phyloP scores from a whole-genome alignment of 2,329 filamentous ascomycete genomes.

The Aspergillus sp. region DNA sequence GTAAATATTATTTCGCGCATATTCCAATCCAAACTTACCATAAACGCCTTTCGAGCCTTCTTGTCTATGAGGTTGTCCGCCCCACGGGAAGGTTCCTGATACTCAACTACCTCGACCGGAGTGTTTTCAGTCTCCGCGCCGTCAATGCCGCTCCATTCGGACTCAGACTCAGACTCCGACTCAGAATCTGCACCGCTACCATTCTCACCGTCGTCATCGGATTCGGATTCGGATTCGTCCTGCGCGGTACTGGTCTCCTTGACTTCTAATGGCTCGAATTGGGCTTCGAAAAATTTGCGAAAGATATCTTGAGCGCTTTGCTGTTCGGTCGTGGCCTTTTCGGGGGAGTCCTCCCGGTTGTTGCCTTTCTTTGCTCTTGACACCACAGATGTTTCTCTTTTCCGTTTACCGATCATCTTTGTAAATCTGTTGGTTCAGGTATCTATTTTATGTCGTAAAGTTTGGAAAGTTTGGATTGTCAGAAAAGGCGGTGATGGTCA shows the following conservation, averaged over 20 bases:
- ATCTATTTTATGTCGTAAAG: neutral
- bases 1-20: neutral
- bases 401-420: slow-evolving; percentile 49
- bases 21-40: slow-evolving; percentile 52
- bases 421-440: slow-evolving; percentile 14
- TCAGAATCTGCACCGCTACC: slow-evolving; percentile 19
- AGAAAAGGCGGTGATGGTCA: neutral
- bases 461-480: neutral
- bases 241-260: slow-evolving; percentile 13
- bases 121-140: slow-evolving; percentile 45
- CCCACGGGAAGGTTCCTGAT: slow-evolving; percentile 50
- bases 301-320: slow-evolving; percentile 72
- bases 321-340: slow-evolving; percentile 31
- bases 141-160: slow-evolving; percentile 66
- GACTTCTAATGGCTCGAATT: slow-evolving; percentile 71
- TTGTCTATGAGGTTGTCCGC: slow-evolving; percentile 57
- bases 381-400: slow-evolving; percentile 41
- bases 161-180: slow-evolving; percentile 30
- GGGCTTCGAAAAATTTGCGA: slow-evolving; percentile 80
- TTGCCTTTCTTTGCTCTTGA: slow-evolving; percentile 23
- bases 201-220: slow-evolving; percentile 17
- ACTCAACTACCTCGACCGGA: slow-evolving; percentile 62
- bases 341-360: slow-evolving; percentile 22
- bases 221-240: slow-evolving; percentile 2
- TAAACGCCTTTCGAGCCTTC: slow-evolving; percentile 74